A percentile compares a stretch with the other conserved stretches of the same genome.
These are phyloP conservation scores for Podaxis pistillaris DNA, from an alignment of 768 basidiomycete genomes.

Conservation along the genomic window DNA sequence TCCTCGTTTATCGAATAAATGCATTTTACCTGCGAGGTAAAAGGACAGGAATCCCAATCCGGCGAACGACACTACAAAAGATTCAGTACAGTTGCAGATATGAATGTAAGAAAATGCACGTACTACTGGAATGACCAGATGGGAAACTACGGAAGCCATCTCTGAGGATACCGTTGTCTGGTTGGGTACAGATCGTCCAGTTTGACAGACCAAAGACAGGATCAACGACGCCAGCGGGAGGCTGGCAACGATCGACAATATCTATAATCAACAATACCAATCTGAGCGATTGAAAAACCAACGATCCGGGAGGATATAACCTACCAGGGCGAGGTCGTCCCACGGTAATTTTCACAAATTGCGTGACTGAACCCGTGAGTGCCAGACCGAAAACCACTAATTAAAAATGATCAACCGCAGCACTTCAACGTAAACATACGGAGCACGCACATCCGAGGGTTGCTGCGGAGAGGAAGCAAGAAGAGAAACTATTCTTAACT, in stretches of 20 bases:
- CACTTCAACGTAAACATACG: not conserved
- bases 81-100: conserved; percentile 9
- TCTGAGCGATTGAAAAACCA: not conserved
- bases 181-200: conserved; percentile 79
- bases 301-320: not conserved
- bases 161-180: conserved; percentile 50
- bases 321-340: conserved; percentile 87
- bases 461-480: conserved; percentile 24
- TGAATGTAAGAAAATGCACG: conserved; percentile 23
- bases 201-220: conserved; percentile 70
- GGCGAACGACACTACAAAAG: conserved; percentile 76
- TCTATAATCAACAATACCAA: conserved; percentile 34
- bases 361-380: conserved; percentile 79
- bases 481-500: not conserved
- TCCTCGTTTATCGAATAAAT: conserved; percentile 82
- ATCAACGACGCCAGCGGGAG: conserved; percentile 60
- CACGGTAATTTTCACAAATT: conserved; percentile 82
- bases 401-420: conserved; percentile 10
- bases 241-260: conserved; percentile 70
- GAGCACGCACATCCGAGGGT: conserved; percentile 38
- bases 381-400: conserved; percentile 71
- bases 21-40: conserved; percentile 90
- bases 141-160: conserved; percentile 95
- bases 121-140: conserved; percentile 87
- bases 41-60: conserved; percentile 87